Base-by-base conservation (phyloP, 2,329 filamentous ascomycete species). In the Trichoderma koningiopsis region DNA sequence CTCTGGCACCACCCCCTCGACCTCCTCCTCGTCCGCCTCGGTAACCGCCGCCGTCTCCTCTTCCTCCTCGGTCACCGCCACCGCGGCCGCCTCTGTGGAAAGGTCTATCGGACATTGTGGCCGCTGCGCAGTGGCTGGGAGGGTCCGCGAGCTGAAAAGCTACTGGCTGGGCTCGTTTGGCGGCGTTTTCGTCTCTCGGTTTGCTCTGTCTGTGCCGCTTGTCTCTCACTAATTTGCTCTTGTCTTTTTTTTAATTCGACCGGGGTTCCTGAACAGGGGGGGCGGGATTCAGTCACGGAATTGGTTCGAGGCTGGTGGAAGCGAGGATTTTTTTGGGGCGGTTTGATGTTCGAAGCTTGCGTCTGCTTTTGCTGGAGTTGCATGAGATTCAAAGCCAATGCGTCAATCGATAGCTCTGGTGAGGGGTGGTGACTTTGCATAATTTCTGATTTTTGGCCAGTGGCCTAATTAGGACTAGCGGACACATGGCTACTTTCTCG, bases 81-180 rank as follows among this genome's bases (percentile, higher is more conserved):
- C 84, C 81, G 71, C 84, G 79, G 71, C 82, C 81, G 74, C 84
- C 74, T 79, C 84, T 81, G 72, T 85, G 79, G 67, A 79, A 79
- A 68, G 79, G 81, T 82, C 84, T 82, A 75, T 87, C 85, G 74
- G 85, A 82, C 84, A 87, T 87, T 70, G 74, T 58, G 63, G 63
- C 63, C 49, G 40, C 75, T 68, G 43, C 75, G 72, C 73, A 72
- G 74, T 57, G 68, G 57, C 65, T 35, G 53, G 63, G 37, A 7
- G 37, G 37, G 37, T 16, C 5, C 4, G 37, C 10, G 33, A 19
- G 40, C 40, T 43, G 40, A 10, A 43, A n/a, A n/a, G 40, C 19
- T 8, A 43, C 40, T 43, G 40, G 40, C 16, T 43, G 37, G 37
- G 37, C 37, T 19, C 5, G 37, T 43, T 43, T 8, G 5, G 37